Base-by-base conservation (phyloP, 345 rosid genomes). In the Acer negundo region DNA sequence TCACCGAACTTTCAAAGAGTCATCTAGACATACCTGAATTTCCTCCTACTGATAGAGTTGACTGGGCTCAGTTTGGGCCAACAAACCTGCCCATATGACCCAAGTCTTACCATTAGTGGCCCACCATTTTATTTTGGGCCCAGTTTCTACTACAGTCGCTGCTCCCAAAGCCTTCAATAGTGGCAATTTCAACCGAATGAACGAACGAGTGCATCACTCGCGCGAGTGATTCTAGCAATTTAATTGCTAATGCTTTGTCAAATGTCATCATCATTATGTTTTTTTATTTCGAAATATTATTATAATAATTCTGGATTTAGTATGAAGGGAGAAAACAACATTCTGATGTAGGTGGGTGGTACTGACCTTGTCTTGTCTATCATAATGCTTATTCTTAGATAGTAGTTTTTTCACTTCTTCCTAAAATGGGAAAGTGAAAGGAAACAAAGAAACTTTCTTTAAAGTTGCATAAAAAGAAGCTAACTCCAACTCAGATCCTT, bases 371-470 rank as follows among this genome's bases (percentile, higher is more conserved):
- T n/a, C n/a, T n/a, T n/a, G 46, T 28, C 47, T 31, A 59, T 73
- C 22, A 20, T 61, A 1, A 20, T 38, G 51, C 26, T 4, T 28
- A 28, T 22, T 53, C 59, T 23, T 64, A 26, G 19, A 28, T 44
- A 62, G 12, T 40, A 23, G 28, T 38, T 77, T 80, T 80, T 67
- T 61, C 74, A 24, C 66, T 46, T 58, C 7, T 65, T 28, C 62
- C 75, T 1, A 28, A 8, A 56, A 72, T 47, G 22, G 19, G 0
- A 28, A 55, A 56, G 62, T 7, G 0, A 58, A 22, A 7, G 69
- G 31, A 11, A 59, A 72, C 61, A 31, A 22, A 20, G 56, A 15
- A 23, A 51, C 71, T 56, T 71, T 66, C 46, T 10, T 2, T 0
- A 55, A 76, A 56, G 63, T 49, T 19, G 49, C 49, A 65, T 28